Conservation (phyloP, 345 rosid species). For the Salix brachista region DNA sequence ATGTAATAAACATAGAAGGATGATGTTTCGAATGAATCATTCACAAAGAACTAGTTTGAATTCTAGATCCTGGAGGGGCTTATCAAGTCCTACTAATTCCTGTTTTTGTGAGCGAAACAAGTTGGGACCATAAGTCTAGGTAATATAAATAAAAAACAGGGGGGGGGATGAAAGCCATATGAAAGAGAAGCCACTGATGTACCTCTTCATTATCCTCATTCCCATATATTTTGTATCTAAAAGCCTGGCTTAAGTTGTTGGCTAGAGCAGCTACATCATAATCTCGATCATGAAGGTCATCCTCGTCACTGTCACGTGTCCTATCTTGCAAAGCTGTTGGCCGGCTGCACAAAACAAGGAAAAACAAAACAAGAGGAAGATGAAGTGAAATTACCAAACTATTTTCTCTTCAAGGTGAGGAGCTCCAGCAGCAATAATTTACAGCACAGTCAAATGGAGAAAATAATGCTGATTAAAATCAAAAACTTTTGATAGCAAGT, state of each 20-base stretch:
- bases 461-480: neutral
- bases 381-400: neutral
- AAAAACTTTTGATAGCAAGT: neutral
- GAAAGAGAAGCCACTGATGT: neutral
- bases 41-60: neutral
- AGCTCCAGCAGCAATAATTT: neutral
- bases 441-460: neutral
- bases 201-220: slow-evolving; percentile 86
- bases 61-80: neutral
- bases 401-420: no score
- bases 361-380: neutral
- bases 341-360: slow-evolving; percentile 54
- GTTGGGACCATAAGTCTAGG: neutral
- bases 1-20: neutral
- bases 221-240: slow-evolving; percentile 85
- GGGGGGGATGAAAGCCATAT: neutral
- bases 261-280: slow-evolving; percentile 96
- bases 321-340: slow-evolving; percentile 93
- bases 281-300: slow-evolving; percentile 84
- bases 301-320: slow-evolving; percentile 88
- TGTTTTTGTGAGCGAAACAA: neutral
- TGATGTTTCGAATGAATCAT: neutral
- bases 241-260: slow-evolving; percentile 83
- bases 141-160: neutral
- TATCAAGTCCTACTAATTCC: neutral